phyloP scores from a whole-genome alignment of 768 basidiomycete genomes.

The Hydnum rufescens region DNA sequence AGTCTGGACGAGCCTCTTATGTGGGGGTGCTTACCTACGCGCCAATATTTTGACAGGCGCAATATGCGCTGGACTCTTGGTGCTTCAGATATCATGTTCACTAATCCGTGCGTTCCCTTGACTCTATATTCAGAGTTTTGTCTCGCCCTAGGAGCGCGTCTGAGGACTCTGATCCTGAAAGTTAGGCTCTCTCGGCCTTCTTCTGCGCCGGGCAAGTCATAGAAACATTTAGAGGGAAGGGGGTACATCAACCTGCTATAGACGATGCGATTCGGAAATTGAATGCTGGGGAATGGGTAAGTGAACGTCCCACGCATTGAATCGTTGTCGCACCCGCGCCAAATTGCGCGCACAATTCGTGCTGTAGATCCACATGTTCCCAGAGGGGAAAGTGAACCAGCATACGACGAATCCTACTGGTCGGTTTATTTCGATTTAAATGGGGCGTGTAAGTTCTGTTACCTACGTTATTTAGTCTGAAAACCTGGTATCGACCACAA shows the following conservation, averaged over 20 bases:
- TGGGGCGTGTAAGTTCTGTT: slow-evolving; percentile 71
- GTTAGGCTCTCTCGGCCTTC: slow-evolving; percentile 62
- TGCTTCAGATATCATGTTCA: slow-evolving; percentile 87
- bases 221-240: slow-evolving; percentile 80
- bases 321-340: too few species aligned
- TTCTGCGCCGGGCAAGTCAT: slow-evolving; percentile 80
- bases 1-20: slow-evolving; percentile 55
- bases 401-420: slow-evolving; percentile 16
- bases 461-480: background rate
- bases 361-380: slow-evolving; percentile 69
- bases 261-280: slow-evolving; percentile 67
- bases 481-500: background rate
- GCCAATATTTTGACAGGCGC: slow-evolving; percentile 35
- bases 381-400: slow-evolving; percentile 79
- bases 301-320: slow-evolving; percentile 19
- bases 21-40: slow-evolving; percentile 71
- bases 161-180: too few species aligned
- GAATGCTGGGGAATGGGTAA: slow-evolving; percentile 70
- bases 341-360: slow-evolving; percentile 2
- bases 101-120: slow-evolving; percentile 46
- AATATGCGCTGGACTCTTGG: slow-evolving; percentile 78
- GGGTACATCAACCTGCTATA: slow-evolving; percentile 73
- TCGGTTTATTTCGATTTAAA: slow-evolving; percentile 56
- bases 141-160: too few species aligned
- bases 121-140: too few species aligned